A percentile compares a stretch with the other conserved stretches of the same genome.
Evolutionary conservation across 202 grass and related monocot species (phyloP).

Genomic region (Saccharum hybrid): DNA sequence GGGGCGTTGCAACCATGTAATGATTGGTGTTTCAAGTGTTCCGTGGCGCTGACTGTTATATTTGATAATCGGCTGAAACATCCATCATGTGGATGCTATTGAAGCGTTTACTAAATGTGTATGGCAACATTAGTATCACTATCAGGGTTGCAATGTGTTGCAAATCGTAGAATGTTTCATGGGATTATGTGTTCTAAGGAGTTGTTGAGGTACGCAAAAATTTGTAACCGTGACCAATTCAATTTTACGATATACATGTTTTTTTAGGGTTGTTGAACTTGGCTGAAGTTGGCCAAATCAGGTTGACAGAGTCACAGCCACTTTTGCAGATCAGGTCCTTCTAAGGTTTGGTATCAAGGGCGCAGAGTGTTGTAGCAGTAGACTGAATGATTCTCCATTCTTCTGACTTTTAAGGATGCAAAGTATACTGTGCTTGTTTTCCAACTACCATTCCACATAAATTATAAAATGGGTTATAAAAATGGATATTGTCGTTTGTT

Average conservation of each 20-base stretch:
- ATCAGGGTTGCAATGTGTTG: not conserved
- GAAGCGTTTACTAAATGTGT: not conserved
- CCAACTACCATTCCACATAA: not conserved
- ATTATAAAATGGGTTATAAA: not conserved
- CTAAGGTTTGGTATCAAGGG: not conserved
- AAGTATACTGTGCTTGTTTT: not conserved
- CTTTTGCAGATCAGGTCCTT: not conserved
- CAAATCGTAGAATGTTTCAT: not conserved
- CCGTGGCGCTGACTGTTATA: not conserved
- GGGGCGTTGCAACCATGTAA: not conserved
- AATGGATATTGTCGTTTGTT: not conserved
- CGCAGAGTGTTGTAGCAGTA: not conserved
- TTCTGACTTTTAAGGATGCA: not conserved
- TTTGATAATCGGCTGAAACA: constrained; percentile 1
- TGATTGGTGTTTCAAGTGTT: not conserved
- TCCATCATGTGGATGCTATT: not conserved
- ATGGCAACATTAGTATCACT: not conserved
- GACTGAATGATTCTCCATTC: not conserved
- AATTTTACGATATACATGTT: not conserved
- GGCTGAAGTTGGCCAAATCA: not conserved
- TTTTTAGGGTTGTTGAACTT: not conserved
- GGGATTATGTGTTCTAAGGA: not conserved
- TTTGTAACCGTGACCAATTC: not conserved
- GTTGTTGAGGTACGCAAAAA: not conserved
- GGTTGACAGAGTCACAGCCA: not conserved